These are phyloP conservation scores for Arthrobotrys entomopaga DNA, from an alignment of 2,329 filamentous ascomycete genomes.

Conservation along the genomic window DNA sequence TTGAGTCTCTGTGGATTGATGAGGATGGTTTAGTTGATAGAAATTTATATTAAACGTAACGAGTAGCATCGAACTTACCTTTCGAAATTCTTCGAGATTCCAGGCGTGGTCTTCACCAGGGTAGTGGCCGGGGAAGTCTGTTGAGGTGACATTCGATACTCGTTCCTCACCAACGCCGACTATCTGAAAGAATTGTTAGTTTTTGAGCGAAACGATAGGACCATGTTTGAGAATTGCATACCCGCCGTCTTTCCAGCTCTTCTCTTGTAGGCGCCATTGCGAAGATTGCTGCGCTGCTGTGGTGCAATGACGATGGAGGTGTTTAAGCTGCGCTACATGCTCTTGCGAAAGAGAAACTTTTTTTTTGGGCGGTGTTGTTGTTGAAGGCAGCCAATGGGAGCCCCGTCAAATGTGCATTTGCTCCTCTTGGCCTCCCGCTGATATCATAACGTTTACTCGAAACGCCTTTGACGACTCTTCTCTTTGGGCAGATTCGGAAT, in stretches of 20 bases:
- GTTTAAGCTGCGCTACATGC: neutral
- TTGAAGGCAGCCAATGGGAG: slow-evolving; percentile 38
- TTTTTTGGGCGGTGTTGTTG: slow-evolving; percentile 36
- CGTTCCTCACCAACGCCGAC: slow-evolving; percentile 90
- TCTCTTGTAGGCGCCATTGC: slow-evolving; percentile 67
- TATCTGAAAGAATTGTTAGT: slow-evolving; percentile 67
- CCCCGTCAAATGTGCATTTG: slow-evolving; percentile 41
- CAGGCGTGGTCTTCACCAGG: slow-evolving; percentile 87
- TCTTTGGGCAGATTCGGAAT: slow-evolving; percentile 47
- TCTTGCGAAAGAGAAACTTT: slow-evolving; percentile 38
- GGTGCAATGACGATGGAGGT: slow-evolving; percentile 14
- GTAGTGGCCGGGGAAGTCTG: slow-evolving; percentile 90
- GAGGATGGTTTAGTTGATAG: slow-evolving; percentile 8
- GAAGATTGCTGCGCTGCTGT: slow-evolving; percentile 5
- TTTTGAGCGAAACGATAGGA: slow-evolving; percentile 9
- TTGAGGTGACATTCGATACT: slow-evolving; percentile 86
- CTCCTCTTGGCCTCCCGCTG: slow-evolving; percentile 23
- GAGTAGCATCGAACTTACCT: slow-evolving; percentile 58
- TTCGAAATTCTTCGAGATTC: slow-evolving; percentile 76
- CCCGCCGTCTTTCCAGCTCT: slow-evolving; percentile 72
- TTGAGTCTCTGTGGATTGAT: slow-evolving; percentile 68
- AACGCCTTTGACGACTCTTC: neutral
- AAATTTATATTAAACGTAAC: neutral
- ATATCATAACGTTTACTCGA: slow-evolving; percentile 36
- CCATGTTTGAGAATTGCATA: slow-evolving; percentile 60